These are phyloP conservation scores for Bimuria novae-zelandiae DNA, from an alignment of 2,329 filamentous ascomycete genomes.

Conservation along the genomic window DNA sequence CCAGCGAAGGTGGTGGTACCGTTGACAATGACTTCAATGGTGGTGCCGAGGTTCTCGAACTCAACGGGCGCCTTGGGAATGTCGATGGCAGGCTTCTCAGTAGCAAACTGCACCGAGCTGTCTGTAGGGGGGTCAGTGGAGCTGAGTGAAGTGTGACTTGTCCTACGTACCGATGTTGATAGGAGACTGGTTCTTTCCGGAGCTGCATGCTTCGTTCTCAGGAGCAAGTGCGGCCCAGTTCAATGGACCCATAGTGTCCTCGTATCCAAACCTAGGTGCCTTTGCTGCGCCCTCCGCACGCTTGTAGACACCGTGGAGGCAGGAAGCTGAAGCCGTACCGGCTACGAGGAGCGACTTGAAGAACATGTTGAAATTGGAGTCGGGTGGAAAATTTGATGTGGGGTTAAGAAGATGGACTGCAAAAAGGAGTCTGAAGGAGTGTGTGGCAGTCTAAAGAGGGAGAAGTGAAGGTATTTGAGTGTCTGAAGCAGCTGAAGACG, in stretches of 20 bases:
- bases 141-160: not conserved
- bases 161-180: constrained; percentile 55
- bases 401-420: not conserved
- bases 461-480: constrained; percentile 1
- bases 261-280: constrained; percentile 50
- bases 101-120: constrained; percentile 35
- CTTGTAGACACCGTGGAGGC: constrained; percentile 50
- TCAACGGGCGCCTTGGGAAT: constrained; percentile 52
- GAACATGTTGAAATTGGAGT: constrained; percentile 31
- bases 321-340: constrained; percentile 45
- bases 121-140: constrained; percentile 24
- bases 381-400: not conserved
- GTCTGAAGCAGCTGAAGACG: not conserved
- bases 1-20: constrained; percentile 52
- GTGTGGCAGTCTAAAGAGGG: not conserved
- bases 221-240: constrained; percentile 57
- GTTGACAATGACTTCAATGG: constrained; percentile 60
- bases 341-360: constrained; percentile 37
- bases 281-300: constrained; percentile 32
- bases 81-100: constrained; percentile 35
- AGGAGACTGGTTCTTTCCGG: constrained; percentile 59
- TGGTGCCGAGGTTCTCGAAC: constrained; percentile 64
- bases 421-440: not conserved
- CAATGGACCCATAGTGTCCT: constrained; percentile 52
- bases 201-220: constrained; percentile 54